Conservation (phyloP, 2,329 filamentous ascomycete genomes). For the Fusarium sp. region DNA sequence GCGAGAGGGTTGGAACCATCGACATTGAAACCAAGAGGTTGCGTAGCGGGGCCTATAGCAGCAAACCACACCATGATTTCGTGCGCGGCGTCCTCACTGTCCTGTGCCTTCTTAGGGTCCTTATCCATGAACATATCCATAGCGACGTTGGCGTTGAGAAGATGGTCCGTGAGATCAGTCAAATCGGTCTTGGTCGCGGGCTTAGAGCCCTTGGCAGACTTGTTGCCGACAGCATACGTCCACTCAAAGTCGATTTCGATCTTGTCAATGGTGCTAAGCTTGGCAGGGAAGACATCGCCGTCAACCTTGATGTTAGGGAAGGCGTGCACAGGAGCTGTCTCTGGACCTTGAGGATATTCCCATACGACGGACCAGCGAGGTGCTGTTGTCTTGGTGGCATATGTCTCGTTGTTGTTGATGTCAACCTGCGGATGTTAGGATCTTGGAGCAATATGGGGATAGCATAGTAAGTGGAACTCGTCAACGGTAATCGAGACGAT, state of each 20-base stretch:
- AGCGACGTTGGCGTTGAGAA: constrained; percentile 69
- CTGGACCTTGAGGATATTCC: constrained; percentile 62
- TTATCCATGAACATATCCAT: constrained; percentile 72
- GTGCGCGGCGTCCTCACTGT: constrained; percentile 61
- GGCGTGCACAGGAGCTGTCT: constrained; percentile 65
- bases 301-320: constrained; percentile 69
- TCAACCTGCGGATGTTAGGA: constrained; percentile 58
- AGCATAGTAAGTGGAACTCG: neutral
- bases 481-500: constrained; percentile 3
- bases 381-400: constrained; percentile 61
- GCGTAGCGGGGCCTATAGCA: constrained; percentile 61
- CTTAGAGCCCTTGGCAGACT: constrained; percentile 58
- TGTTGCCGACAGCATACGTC: constrained; percentile 65
- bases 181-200: constrained; percentile 55
- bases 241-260: constrained; percentile 65
- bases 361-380: constrained; percentile 69
- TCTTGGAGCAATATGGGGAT: neutral
- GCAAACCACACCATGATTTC: constrained; percentile 74
- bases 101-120: constrained; percentile 57
- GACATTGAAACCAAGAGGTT: constrained; percentile 62
- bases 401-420: constrained; percentile 66
- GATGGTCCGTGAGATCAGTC: constrained; percentile 52
- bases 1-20: constrained; percentile 49
- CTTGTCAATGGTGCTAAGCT: constrained; percentile 56
- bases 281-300: constrained; percentile 59